A percentile compares a stretch with the other conserved stretches of the same genome.
These are phyloP conservation scores for Oryza brachyantha DNA, from an alignment of 176 grass and related monocot species.

Conservation along the genomic window DNA sequence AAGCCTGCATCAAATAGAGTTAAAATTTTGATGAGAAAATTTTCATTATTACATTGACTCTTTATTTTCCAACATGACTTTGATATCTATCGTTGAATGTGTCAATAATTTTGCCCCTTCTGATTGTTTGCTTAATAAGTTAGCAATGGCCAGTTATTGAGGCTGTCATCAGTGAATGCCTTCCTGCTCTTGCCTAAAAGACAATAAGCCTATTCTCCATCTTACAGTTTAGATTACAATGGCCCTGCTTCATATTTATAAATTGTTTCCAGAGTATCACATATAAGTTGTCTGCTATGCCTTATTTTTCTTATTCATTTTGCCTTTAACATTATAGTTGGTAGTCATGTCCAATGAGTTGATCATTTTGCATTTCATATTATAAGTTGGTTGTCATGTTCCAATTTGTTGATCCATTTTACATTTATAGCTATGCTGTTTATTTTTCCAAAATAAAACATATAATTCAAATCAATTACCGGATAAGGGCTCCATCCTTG, in stretches of 20 bases:
- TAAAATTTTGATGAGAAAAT: background rate
- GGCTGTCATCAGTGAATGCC: background rate
- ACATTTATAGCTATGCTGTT: background rate
- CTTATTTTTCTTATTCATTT: constrained; percentile 14
- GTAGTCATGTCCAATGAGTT: background rate
- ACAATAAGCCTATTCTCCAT: constrained; percentile 10
- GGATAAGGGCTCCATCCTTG: constrained; percentile 90
- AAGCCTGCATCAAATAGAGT: constrained; percentile 42
- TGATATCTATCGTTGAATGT: background rate
- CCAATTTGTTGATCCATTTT: constrained; percentile 13
- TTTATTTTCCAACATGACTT: background rate
- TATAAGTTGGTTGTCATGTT: background rate
- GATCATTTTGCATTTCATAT: background rate
- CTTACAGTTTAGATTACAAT: constrained; percentile 15
- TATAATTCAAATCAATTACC: constrained; percentile 42
- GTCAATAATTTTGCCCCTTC: background rate
- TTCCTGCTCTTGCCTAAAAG: constrained; percentile 19
- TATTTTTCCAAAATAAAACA: constrained; percentile 18
- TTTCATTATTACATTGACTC: background rate
- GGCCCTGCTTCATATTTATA: constrained; percentile 15
- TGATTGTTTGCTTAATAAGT: constrained; percentile 15
- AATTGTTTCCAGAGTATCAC: background rate
- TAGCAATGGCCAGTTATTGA: background rate
- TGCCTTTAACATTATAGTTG: background rate
- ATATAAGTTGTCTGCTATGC: background rate